Base-by-base conservation (phyloP, 305 asterid species). In the Fraxinus floribunda region DNA sequence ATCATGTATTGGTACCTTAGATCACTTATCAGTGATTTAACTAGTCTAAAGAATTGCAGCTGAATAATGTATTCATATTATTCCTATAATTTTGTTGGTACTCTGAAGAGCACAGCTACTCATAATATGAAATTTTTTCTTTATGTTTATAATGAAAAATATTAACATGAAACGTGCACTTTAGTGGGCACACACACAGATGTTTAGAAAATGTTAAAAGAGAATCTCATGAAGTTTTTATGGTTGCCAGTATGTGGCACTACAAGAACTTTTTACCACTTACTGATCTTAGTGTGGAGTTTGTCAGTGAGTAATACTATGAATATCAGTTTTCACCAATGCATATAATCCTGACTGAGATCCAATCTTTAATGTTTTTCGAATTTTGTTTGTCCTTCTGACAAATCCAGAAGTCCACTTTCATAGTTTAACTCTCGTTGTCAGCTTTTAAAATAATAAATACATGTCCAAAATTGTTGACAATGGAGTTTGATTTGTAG, bases 401-500 rank as follows among this genome's bases (percentile, higher is more conserved):
- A 24, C 34, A 22, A 62, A 24, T 62, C 34, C 4, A 24, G 2
- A 62, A 62, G 72, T 62, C 16, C 7, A 20, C 20, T 74, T 18
- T 74, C 18, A 13, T 44, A 49, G 10, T 78, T 38, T 32, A 18
- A 18, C 35, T 30, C 7, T 57, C 55, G 15, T 18, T 26, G n/a
- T n/a, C 72, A 62, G 72, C 72, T 22, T 22, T 62, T 80, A 44
- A 46, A 44, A 26, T 77, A 5, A 9, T 11, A 7, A 20, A 32
- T 24, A 79, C 78, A 49, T 66, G 39, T 71, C 74, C 26, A 29
- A 76, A 20, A 13, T 77, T 82, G 75, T 64, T 84, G 73, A 84
- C 55, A 78, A 75, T 41, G 71, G 78, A 77, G 38, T 79, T 84
- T 78, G 70, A 26, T 29, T 86, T 76, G 68, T 86, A 96, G 99